Evolutionary conservation across 345 rosid species (phyloP).

Genomic region (Linum trigynum): DNA sequence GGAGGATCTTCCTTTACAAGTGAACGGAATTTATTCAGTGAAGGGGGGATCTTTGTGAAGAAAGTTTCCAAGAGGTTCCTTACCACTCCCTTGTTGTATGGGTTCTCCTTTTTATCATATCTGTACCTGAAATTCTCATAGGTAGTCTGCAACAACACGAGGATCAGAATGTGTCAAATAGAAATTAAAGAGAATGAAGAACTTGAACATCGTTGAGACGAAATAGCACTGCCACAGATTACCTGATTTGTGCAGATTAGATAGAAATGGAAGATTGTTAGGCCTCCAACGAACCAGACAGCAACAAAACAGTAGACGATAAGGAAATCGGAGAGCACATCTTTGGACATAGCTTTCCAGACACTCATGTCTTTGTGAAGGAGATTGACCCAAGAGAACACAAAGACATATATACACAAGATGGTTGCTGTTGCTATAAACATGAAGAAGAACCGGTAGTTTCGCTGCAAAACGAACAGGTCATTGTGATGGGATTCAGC

Average conservation of each 20-base stretch:
- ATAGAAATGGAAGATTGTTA: conserved; percentile 71
- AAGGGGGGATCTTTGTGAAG: conserved; percentile 60
- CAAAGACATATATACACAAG: conserved; percentile 62
- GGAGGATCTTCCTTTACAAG: conserved; percentile 59
- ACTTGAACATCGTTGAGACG: conserved; percentile 85
- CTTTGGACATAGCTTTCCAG: conserved; percentile 56
- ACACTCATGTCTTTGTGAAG: conserved; percentile 26
- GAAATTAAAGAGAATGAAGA: conserved; percentile 55
- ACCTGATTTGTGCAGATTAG: conserved; percentile 96
- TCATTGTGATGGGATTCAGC: not conserved
- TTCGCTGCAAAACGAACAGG: conserved; percentile 50
- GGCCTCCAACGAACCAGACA: conserved; percentile 97
- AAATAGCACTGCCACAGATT: conserved; percentile 12
- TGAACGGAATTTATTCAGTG: conserved; percentile 64
- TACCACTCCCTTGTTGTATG: conserved; percentile 46
- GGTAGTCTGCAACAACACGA: conserved; percentile 54
- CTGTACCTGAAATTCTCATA: conserved; percentile 85
- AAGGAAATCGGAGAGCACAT: conserved; percentile 54
- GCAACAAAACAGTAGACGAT: conserved; percentile 73
- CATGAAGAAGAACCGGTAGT: conserved; percentile 87
- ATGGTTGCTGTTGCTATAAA: conserved; percentile 75
- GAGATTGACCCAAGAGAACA: conserved; percentile 62
- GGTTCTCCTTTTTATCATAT: conserved; percentile 86
- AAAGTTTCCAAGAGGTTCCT: conserved; percentile 51
- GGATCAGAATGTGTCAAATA: conserved; percentile 7